phyloP scores from a whole-genome alignment of 495 filamentous ascomycete genomes.

The Aspergillus carlsbadensis region DNA sequence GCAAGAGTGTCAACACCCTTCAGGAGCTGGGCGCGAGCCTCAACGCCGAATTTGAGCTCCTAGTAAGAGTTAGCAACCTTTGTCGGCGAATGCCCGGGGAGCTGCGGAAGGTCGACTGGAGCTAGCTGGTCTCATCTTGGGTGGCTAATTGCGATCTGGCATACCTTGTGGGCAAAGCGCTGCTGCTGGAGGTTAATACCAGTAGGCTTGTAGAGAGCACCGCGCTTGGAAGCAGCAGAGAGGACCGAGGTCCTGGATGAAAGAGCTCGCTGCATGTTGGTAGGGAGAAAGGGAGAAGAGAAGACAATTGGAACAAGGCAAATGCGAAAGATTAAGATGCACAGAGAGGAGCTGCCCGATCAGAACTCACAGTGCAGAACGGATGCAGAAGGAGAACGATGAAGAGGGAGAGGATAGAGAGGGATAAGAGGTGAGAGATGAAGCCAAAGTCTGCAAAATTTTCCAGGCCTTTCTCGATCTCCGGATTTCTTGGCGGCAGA shows the following conservation, averaged over 20 bases:
- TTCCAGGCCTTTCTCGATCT: slow-evolving; percentile 48
- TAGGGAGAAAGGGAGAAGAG: slow-evolving; percentile 25
- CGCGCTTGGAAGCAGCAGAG: slow-evolving; percentile 61
- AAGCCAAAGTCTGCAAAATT: slow-evolving; percentile 54
- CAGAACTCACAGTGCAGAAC: slow-evolving; percentile 35
- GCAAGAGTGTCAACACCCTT: slow-evolving; percentile 95
- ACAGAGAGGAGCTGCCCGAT: slow-evolving; percentile 24
- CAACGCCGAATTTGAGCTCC: slow-evolving; percentile 98
- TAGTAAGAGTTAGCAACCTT: slow-evolving; percentile 39
- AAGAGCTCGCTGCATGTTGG: slow-evolving; percentile 73
- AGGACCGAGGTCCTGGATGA: slow-evolving; percentile 67
- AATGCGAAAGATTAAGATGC: slow-evolving; percentile 9
- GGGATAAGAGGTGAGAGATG: slow-evolving; percentile 32
- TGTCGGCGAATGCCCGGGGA: slow-evolving; percentile 16
- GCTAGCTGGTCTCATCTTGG: slow-evolving; percentile 7
- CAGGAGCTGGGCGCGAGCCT: slow-evolving; percentile 84
- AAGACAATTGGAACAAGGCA: slow-evolving; percentile 23
- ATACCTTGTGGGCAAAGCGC: slow-evolving; percentile 92
- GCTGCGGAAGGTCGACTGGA: slow-evolving; percentile 17
- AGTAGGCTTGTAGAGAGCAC: slow-evolving; percentile 46
- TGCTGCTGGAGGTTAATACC: slow-evolving; percentile 74
- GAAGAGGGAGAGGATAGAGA: slow-evolving; percentile 26
- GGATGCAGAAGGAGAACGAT: slow-evolving; percentile 22
- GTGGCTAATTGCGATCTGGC: slow-evolving; percentile 19
- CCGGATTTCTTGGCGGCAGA: slow-evolving; percentile 47